These are phyloP conservation scores for Turritis glabra DNA, from an alignment of 345 rosid genomes.

Conservation along the genomic window DNA sequence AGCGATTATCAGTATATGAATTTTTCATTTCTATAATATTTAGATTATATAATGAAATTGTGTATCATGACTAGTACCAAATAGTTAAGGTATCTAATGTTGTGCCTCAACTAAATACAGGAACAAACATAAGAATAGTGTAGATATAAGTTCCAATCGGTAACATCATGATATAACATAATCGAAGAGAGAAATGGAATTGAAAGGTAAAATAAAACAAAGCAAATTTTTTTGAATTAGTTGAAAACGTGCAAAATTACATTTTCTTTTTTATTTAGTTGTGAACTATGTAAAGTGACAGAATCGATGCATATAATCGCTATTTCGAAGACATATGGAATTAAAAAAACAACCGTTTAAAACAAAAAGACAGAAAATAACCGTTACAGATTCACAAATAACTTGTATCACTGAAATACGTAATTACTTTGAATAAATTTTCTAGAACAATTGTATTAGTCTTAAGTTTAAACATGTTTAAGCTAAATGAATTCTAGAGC, in stretches of 20 bases:
- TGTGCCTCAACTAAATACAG: not conserved
- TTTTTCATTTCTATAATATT: not conserved
- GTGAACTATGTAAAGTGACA: not conserved
- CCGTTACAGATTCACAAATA: not conserved
- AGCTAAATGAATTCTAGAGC: not conserved
- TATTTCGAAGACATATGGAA: not conserved
- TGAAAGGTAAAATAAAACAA: not conserved
- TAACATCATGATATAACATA: not conserved
- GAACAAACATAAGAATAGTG: not conserved
- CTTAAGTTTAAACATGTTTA: too few species aligned
- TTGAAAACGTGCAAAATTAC: not conserved
- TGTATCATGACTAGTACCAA: not conserved
- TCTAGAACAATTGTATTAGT: not conserved
- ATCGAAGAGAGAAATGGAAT: not conserved
- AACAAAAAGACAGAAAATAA: not conserved
- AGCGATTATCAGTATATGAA: not conserved
- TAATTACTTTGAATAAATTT: not conserved
- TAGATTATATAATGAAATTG: not conserved
- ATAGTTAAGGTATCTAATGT: not conserved
- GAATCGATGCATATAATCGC: not conserved
- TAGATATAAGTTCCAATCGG: not conserved
- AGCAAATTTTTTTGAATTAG: too few species aligned
- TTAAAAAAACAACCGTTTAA: not conserved
- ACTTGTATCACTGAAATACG: not conserved
- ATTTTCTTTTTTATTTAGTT: not conserved